Conservation (phyloP, 257 asterid species). For the Handroanthus guayacan region DNA sequence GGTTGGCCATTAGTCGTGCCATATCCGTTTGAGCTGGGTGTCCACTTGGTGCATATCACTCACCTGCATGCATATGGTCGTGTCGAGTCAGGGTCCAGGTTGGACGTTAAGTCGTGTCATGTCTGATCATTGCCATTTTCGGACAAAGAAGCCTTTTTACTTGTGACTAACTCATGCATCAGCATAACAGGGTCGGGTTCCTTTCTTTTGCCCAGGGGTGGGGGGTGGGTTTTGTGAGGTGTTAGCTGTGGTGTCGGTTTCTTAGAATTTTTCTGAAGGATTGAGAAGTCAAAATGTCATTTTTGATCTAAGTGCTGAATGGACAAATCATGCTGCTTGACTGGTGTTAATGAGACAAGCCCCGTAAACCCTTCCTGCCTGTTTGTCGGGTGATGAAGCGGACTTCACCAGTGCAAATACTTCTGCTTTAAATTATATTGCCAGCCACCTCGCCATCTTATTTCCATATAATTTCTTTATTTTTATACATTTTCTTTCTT, state of each 20-base stretch:
- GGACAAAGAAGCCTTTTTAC: constrained; percentile 54
- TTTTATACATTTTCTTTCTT: constrained; percentile 27
- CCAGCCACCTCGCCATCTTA: constrained; percentile 32
- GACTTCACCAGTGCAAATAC: constrained; percentile 28
- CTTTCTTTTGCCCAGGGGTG: constrained; percentile 29
- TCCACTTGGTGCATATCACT: constrained; percentile 49
- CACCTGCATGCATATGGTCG: constrained; percentile 93
- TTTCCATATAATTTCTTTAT: constrained; percentile 25
- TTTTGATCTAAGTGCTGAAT: constrained; percentile 34
- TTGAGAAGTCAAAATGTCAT: constrained; percentile 14
- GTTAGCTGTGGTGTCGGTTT: constrained; percentile 12
- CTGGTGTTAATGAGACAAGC: constrained; percentile 36
- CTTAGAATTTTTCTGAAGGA: not conserved
- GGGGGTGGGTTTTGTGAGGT: not conserved
- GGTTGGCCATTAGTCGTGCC: constrained; percentile 92
- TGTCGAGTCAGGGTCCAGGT: constrained; percentile 68
- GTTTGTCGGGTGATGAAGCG: constrained; percentile 38
- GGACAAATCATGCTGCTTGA: constrained; percentile 29
- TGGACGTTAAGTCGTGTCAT: constrained; percentile 43
- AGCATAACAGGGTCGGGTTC: constrained; percentile 53
- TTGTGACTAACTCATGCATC: constrained; percentile 75
- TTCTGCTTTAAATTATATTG: constrained; percentile 35
- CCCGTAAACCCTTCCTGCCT: constrained; percentile 44
- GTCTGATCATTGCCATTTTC: constrained; percentile 60
- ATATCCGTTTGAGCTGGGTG: constrained; percentile 67